Base-by-base conservation (phyloP, 768 basidiomycete species). In the Podaxis sp. region DNA sequence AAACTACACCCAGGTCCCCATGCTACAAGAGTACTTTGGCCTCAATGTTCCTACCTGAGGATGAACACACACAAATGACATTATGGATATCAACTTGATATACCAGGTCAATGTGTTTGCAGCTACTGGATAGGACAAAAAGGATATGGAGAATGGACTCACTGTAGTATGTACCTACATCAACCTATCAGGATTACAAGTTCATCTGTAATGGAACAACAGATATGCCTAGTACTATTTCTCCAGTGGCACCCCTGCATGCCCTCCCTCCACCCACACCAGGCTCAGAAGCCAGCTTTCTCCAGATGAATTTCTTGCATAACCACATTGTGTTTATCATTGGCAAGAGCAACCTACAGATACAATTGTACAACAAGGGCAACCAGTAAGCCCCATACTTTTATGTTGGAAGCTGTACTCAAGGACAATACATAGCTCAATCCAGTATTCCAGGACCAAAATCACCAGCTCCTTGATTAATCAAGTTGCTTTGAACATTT, bases 1-100 rank as follows among this genome's bases (percentile, higher is more conserved):
- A 93, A 96, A 72, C 87, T 98, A 52, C 98, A 98, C 78, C 96
- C 96, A 4, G 95, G 95, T 33, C 97, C 98, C 76, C 98, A 97
- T 83, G 96, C 96, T 1, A 95, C 98, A 55, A 95, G 97, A 61
- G 84, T 99, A 55, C 85, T 89, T 99, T 61, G 96, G 96, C 33
- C 33, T 33, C 33, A 56, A 96, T 95, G 26, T 98, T 97, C 80
- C 78, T 99, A 28, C 86, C 98, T 69, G 97, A 96, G 79, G 95
- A 98, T 70, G 92, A 95, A 67, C 86, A 93, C 67, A 82, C 89
- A 49, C 96, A 98, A 90, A 89, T 72, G 96, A 99, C 63, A 96
- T 98, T 67, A 90, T 92, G 62, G 91, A 92, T 70, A 75, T 93
- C 59, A 85, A 92, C 75, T 87, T 90, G 48, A 94, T 98, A 4